Evolutionary conservation across 495 filamentous ascomycete species (phyloP).

Genomic region (Mycothermus thermophilus): DNA sequence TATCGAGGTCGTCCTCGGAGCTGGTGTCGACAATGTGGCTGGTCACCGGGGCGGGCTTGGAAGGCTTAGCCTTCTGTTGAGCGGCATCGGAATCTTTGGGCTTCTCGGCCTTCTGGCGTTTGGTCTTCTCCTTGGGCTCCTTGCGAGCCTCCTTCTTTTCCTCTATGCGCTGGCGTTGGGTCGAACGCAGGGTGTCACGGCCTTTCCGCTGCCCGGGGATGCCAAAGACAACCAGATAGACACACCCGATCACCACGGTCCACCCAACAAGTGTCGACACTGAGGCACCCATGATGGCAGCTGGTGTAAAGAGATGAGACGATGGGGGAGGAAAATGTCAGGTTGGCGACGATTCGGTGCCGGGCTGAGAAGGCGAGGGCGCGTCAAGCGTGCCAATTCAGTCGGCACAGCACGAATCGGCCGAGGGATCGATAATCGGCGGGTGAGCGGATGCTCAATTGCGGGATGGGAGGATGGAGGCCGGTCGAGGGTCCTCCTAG

Average conservation of each 20-base stretch:
- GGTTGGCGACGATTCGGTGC: slow-evolving; percentile 1
- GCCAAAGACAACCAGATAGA: slow-evolving; percentile 20
- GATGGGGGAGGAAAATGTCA: neutral
- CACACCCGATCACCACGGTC: slow-evolving; percentile 42
- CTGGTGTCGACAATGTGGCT: slow-evolving; percentile 18
- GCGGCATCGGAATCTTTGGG: too few relatives aligned
- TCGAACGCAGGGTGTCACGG: slow-evolving; percentile 4
- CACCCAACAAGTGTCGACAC: slow-evolving; percentile 39
- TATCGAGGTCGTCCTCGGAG: slow-evolving; percentile 46
- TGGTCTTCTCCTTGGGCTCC: slow-evolving; percentile 21
- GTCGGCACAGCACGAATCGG: neutral
- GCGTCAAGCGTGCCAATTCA: neutral
- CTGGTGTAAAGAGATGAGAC: neutral
- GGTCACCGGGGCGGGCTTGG: slow-evolving; percentile 7
- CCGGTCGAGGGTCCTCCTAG: slow-evolving; percentile 1
- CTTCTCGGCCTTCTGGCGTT: slow-evolving; percentile 17
- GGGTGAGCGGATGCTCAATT: slow-evolving; percentile 1
- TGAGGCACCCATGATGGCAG: slow-evolving; percentile 25
- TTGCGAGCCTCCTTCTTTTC: slow-evolving; percentile 25
- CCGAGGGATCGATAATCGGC: neutral
- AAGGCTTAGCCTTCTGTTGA: slow-evolving; percentile 19
- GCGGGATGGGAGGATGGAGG: slow-evolving; percentile 1
- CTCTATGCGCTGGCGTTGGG: slow-evolving; percentile 17
- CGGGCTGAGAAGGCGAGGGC: neutral
- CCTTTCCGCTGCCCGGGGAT: slow-evolving; percentile 9